Conservation (phyloP, 441 rosid genomes). For the Gossypium trilobum region DNA sequence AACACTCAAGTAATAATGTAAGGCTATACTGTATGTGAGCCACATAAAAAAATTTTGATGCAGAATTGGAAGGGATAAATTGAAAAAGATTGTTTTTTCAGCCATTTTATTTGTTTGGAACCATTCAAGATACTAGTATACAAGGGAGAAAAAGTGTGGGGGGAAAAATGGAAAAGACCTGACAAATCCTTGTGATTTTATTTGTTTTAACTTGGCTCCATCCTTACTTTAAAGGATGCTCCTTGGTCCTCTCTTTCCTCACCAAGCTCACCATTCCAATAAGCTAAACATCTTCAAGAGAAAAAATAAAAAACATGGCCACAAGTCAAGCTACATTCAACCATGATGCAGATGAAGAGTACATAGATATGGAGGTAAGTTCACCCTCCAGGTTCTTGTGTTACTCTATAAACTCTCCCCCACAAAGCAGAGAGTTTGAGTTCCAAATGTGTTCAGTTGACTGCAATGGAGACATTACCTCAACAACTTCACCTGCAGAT, state of each 20-base stretch:
- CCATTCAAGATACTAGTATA: conserved; percentile 19
- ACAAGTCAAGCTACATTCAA: conserved; percentile 19
- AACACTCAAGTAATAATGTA: background rate
- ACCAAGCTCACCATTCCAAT: conserved; percentile 27
- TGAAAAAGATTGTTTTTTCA: conserved; percentile 9
- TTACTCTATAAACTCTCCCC: conserved; percentile 42
- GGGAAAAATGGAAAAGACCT: conserved; percentile 10
- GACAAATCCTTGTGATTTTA: conserved; percentile 26
- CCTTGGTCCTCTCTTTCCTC: conserved; percentile 26
- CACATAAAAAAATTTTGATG: conserved; percentile 11
- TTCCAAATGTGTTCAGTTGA: conserved; percentile 57
- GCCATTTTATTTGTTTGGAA: conserved; percentile 29
- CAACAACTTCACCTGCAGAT: conserved; percentile 62
- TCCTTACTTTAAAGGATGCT: conserved; percentile 55
- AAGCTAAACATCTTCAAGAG: background rate
- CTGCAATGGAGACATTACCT: conserved; percentile 22
- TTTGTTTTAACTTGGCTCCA: conserved; percentile 29
- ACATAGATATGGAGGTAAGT: conserved; percentile 65
- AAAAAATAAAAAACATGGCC: conserved; percentile 21
- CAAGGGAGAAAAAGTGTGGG: background rate
- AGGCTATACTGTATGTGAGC: background rate
- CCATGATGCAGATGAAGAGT: conserved; percentile 51
- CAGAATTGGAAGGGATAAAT: background rate
- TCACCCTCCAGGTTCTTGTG: conserved; percentile 36
- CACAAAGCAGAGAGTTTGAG: conserved; percentile 63